A percentile compares a stretch with the other conserved stretches of the same genome.
Evolutionary conservation across 2,329 filamentous ascomycete genomes (phyloP).

Genomic region (Trichoderma cornu-damae): DNA sequence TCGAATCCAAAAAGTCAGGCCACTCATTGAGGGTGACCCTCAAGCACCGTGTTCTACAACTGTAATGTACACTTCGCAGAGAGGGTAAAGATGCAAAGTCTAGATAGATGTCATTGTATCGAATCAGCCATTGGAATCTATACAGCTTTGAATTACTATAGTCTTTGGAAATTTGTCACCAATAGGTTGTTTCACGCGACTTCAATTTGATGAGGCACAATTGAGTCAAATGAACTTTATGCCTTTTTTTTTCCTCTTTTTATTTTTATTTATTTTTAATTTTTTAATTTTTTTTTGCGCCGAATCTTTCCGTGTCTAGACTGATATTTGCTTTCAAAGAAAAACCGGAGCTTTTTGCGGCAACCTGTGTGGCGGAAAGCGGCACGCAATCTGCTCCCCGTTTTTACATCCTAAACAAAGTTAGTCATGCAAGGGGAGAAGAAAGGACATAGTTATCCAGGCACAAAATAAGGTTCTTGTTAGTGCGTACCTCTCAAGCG

Average conservation of each 20-base stretch:
- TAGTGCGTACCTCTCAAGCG: conserved; percentile 55
- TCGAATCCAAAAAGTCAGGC: not conserved
- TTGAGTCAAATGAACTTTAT: conserved; percentile 1
- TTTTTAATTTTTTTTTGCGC: not conserved
- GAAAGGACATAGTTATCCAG: too few relatives aligned
- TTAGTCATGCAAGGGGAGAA: not conserved
- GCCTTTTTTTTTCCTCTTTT: not conserved
- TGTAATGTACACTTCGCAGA: not conserved
- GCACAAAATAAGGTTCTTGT: not conserved
- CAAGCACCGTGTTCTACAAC: not conserved
- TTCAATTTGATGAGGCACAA: not conserved
- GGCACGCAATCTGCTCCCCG: not conserved
- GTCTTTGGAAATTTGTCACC: not conserved
- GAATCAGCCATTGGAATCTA: not conserved
- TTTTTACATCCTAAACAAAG: conserved; percentile 6
- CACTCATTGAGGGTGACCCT: not conserved
- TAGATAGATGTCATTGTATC: too few relatives aligned
- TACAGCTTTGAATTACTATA: not conserved
- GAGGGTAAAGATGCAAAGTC: too few relatives aligned
- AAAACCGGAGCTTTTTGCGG: conserved; percentile 2
- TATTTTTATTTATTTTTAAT: too few relatives aligned
- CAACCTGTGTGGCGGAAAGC: conserved; percentile 5
- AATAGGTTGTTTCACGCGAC: not conserved
- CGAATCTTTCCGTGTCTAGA: not conserved
- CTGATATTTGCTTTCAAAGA: not conserved